Conservation (phyloP, 202 grass and related monocot genomes). For the Dendrocalamus latiflorus region DNA sequence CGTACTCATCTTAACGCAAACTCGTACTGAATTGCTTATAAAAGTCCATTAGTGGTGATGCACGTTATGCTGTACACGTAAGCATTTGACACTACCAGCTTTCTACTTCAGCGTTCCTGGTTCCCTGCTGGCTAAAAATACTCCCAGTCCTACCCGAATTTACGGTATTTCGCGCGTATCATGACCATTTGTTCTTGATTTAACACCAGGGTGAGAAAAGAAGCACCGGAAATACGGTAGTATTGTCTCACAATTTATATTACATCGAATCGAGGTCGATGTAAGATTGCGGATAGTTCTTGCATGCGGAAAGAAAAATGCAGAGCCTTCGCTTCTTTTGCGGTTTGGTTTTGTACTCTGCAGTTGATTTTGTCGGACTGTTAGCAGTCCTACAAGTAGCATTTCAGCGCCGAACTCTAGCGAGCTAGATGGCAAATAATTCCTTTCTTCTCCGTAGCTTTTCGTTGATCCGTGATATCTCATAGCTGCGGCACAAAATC, state of each 20-base stretch:
- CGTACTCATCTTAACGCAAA: too few relatives aligned
- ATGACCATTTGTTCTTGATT: too few relatives aligned
- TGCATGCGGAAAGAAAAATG: not conserved
- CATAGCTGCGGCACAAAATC: not conserved
- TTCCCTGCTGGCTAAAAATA: too few relatives aligned
- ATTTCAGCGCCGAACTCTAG: not conserved
- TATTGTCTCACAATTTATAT: not conserved
- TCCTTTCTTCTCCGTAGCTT: not conserved
- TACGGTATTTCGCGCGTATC: too few relatives aligned
- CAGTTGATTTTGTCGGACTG: not conserved
- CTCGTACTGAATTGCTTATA: too few relatives aligned
- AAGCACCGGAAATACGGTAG: too few relatives aligned
- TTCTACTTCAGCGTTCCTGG: too few relatives aligned
- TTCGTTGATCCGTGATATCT: not conserved
- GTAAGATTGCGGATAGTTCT: not conserved
- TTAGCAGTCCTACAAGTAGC: not conserved
- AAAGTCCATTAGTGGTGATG: too few relatives aligned
- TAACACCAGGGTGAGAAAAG: too few relatives aligned
- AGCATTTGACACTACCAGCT: too few relatives aligned
- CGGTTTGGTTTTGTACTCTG: not conserved
- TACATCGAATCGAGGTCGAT: not conserved
- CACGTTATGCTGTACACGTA: too few relatives aligned
- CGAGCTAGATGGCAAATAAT: not conserved
- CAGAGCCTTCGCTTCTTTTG: not conserved
- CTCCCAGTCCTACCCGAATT: too few relatives aligned